Evolutionary conservation across 495 filamentous ascomycete species (phyloP).

Genomic region (Bathelium albidoporum): DNA sequence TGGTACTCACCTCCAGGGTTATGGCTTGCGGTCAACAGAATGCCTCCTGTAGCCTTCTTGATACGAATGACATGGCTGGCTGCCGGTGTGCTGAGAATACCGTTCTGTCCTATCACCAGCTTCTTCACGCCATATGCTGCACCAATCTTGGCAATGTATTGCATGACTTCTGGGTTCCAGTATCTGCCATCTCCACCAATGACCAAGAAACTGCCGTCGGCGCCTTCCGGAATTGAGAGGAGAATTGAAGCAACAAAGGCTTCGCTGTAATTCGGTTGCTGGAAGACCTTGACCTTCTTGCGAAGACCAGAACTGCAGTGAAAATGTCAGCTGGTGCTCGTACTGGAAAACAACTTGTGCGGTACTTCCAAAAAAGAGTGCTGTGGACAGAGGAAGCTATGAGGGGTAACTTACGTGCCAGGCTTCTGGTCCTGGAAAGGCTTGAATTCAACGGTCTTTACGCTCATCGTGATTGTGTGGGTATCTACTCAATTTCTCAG

Average conservation of each 20-base stretch:
- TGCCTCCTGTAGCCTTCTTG: slow-evolving; percentile 88
- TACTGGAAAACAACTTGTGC: not conserved
- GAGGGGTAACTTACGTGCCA: slow-evolving; percentile 70
- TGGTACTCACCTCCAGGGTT: slow-evolving; percentile 80
- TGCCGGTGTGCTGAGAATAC: slow-evolving; percentile 91
- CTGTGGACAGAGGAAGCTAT: not conserved
- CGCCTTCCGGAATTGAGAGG: slow-evolving; percentile 92
- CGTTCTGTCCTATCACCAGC: slow-evolving; percentile 87
- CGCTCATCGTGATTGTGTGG: slow-evolving; percentile 48
- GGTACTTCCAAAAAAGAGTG: not conserved
- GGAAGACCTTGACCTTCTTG: slow-evolving; percentile 97
- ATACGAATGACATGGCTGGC: slow-evolving; percentile 92
- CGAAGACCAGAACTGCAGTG: slow-evolving; percentile 77
- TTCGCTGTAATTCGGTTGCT: slow-evolving; percentile 89
- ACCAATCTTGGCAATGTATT: slow-evolving; percentile 94
- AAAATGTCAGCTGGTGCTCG: slow-evolving; percentile 23
- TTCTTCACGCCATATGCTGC: slow-evolving; percentile 98
- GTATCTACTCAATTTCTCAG: not conserved
- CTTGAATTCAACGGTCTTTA: slow-evolving; percentile 63
- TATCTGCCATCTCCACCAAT: slow-evolving; percentile 96
- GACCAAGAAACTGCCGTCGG: slow-evolving; percentile 75
- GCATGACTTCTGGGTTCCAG: slow-evolving; percentile 93
- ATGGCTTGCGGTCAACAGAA: slow-evolving; percentile 92
- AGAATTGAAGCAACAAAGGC: slow-evolving; percentile 88
- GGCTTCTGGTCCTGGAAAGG: slow-evolving; percentile 95